A percentile compares a stretch with the other conserved stretches of the same genome.
Evolutionary conservation across 257 asterid genomes (phyloP).

Genomic region (Sherardia arvensis): DNA sequence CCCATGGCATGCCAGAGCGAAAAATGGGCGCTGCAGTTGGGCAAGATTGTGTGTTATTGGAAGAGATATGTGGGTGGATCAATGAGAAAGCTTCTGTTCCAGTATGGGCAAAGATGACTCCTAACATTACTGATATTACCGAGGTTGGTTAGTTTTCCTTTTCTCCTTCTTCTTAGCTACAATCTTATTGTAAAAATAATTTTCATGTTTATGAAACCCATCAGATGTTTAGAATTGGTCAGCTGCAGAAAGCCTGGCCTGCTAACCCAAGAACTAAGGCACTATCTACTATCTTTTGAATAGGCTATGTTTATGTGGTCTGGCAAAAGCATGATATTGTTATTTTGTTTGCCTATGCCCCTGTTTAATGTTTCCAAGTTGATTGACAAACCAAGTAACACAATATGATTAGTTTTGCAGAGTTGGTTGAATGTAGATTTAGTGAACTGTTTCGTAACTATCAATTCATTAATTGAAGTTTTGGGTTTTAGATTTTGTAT

Average conservation of each 20-base stretch:
- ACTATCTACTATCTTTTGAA: not conserved
- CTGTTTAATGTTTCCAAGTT: not conserved
- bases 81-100: conserved; percentile 86
- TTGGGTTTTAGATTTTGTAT: not conserved
- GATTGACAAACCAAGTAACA: not conserved
- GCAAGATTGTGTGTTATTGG: conserved; percentile 83
- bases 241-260: not conserved
- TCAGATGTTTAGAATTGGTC: not conserved
- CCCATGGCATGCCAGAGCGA: conserved; percentile 99
- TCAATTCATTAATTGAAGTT: not conserved
- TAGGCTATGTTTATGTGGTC: not conserved
- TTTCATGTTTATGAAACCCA: not conserved
- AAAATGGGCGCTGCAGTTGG: conserved; percentile 99
- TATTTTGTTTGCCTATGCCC: not conserved
- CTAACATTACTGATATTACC: conserved; percentile 81
- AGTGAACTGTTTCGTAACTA: not conserved
- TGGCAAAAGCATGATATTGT: not conserved
- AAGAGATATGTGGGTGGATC: conserved; percentile 89
- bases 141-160: conserved; percentile 32
- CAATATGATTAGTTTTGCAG: not conserved
- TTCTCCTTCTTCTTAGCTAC: not conserved
- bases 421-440: not conserved
- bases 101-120: conserved; percentile 99
- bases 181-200: not conserved
- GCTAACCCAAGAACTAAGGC: not conserved